A percentile compares a stretch with the other conserved stretches of the same genome.
Conservation (phyloP, 2,329 filamentous ascomycete genomes). For the Penicillium sp. region DNA sequence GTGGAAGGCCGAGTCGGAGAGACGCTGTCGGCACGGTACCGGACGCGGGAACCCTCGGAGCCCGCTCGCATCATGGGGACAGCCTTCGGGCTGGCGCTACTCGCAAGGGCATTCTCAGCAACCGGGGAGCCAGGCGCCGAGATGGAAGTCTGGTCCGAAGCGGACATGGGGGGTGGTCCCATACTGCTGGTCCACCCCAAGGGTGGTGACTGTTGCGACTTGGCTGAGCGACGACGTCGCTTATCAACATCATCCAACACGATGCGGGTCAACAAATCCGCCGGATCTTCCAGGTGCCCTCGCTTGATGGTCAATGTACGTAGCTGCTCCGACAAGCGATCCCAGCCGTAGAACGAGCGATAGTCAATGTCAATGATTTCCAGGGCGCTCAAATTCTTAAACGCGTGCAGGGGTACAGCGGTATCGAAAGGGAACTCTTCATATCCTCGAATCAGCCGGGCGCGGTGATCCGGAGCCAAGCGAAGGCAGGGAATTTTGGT, state of each 20-base stretch:
- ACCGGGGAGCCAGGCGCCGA: constrained; percentile 64
- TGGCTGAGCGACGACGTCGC: constrained; percentile 78
- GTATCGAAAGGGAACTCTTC: constrained; percentile 98
- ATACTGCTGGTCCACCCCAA: constrained; percentile 56
- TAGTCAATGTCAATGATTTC: constrained; percentile 96
- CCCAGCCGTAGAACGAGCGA: constrained; percentile 95
- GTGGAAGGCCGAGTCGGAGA: constrained; percentile 75
- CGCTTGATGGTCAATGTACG: constrained; percentile 83
- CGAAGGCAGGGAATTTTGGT: constrained; percentile 94
- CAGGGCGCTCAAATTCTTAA: constrained; percentile 92
- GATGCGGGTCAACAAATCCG: constrained; percentile 84
- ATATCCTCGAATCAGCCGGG: constrained; percentile 82
- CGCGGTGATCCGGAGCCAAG: constrained; percentile 86
- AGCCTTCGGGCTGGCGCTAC: constrained; percentile 46
- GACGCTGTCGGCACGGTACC: constrained; percentile 59
- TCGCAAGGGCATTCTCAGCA: constrained; percentile 42
- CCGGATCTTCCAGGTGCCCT: constrained; percentile 80
- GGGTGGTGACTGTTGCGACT: constrained; percentile 73
- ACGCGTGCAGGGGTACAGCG: constrained; percentile 89
- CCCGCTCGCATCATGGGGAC: constrained; percentile 49
- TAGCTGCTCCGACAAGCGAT: constrained; percentile 84
- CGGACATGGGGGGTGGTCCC: constrained; percentile 56
- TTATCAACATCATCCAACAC: constrained; percentile 96
- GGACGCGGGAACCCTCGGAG: constrained; percentile 46
- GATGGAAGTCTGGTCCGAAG: constrained; percentile 60